Evolutionary conservation across 805 yeast species (phyloP).

Genomic region (Lachancea mirantina): DNA sequence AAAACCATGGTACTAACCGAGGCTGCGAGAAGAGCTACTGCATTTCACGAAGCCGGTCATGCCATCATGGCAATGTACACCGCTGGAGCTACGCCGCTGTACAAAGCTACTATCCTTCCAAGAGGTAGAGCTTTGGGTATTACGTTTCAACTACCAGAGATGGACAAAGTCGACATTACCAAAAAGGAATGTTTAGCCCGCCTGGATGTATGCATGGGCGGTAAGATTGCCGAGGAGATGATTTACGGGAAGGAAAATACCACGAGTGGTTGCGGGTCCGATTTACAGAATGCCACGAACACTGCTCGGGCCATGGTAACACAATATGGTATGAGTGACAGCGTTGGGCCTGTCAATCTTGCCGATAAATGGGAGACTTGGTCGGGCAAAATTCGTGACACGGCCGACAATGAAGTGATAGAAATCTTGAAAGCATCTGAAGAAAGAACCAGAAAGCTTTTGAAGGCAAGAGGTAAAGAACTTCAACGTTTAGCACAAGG

Average conservation of each 20-base stretch:
- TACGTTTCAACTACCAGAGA: constrained; percentile 95
- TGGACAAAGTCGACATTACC: constrained; percentile 94
- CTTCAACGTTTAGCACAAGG: constrained; percentile 88
- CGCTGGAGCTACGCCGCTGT: constrained; percentile 87
- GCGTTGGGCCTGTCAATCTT: constrained; percentile 84
- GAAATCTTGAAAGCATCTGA: constrained; percentile 68
- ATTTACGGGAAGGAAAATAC: constrained; percentile 87
- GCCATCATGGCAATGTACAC: constrained; percentile 96
- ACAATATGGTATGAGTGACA: constrained; percentile 91
- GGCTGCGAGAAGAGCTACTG: constrained; percentile 87
- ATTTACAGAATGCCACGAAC: constrained; percentile 79
- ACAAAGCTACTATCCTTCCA: constrained; percentile 94
- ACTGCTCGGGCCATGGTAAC: constrained; percentile 97
- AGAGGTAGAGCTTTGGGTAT: constrained; percentile 95
- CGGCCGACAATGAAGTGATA: constrained; percentile 90
- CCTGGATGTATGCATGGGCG: constrained; percentile 98
- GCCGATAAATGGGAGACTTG: constrained; percentile 91
- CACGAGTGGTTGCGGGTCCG: constrained; percentile 92
- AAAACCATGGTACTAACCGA: constrained; percentile 97
- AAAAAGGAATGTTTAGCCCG: constrained; percentile 84
- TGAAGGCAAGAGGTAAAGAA: constrained; percentile 57
- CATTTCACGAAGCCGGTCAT: constrained; percentile 99
- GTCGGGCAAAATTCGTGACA: constrained; percentile 81
- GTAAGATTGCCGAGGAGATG: constrained; percentile 93
- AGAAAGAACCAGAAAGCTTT: constrained; percentile 63